Evolutionary conservation across 176 grass and related monocot genomes (phyloP), one percentile per base, ranked within the genome.

Genomic region (Oryza coarctata): DNA sequence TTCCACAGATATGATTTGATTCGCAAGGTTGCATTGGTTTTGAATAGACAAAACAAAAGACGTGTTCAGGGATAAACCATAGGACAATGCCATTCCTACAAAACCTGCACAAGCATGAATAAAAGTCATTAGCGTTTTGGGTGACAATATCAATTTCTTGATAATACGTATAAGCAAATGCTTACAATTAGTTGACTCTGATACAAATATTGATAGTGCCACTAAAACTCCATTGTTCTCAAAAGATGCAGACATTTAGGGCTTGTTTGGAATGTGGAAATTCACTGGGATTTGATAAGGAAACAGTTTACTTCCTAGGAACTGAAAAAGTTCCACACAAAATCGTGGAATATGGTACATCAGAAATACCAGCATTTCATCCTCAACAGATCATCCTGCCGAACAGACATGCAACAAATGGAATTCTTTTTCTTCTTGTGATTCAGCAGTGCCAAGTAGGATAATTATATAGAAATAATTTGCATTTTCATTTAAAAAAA

Each of bases 21-120:
- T 99, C 30, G 93, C 80, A 67, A 99, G 87, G 15, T 70, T 82
- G 29, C 93, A 99, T 52, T 95, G 89, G 27, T 95, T 76, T 91
- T 99, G 89, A 61, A 99, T 99, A 45, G 93, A 99, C 49, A 47
- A 83, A 64, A 94, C 84, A 68, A 99, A 86, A 1, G 89, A 92
- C 6, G 62, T 84, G 78, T 99, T 99, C 68, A 99, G 50, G 30
- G 96, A 95, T 60, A 98, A 85, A 39, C 96, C 96, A 86, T 98
- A 95, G 26, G 96, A 98, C 73, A 98, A 82, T 44, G 90, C 96
- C 93, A 99, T 91, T 76, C 96, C 93, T 28, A 99, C 89, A 91
- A 93, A 95, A 44, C 93, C 96, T 99, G 91, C 60, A 57, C 12
- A 82, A 20, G 66, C 11, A 73, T 45, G 66, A 71, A 60, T 7